Evolutionary conservation across 345 rosid genomes (phyloP).

Genomic region (Aethionema arabicum): DNA sequence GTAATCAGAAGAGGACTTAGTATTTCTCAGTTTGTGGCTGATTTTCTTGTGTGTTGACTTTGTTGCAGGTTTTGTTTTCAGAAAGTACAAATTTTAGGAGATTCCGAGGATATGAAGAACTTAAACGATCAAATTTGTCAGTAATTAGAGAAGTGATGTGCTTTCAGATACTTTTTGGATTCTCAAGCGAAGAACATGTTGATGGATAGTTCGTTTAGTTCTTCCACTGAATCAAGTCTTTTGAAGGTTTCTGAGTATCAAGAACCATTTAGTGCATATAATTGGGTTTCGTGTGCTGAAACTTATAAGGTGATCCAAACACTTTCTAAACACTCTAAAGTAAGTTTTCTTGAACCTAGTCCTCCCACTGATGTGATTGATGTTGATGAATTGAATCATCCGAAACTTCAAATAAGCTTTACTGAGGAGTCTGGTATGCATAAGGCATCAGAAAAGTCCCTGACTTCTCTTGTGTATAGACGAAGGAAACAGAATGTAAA

Average conservation of each 20-base stretch:
- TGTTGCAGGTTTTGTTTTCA: conserved; percentile 26
- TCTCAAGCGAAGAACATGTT: conserved; percentile 40
- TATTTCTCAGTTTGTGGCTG: conserved; percentile 6
- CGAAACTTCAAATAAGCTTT: conserved; percentile 38
- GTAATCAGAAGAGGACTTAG: conserved; percentile 10
- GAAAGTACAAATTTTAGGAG: conserved; percentile 19
- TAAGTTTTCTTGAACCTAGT: conserved; percentile 41
- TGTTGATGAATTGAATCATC: conserved; percentile 38
- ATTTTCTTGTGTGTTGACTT: conserved; percentile 28
- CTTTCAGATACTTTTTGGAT: conserved; percentile 31
- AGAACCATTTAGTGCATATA: conserved; percentile 37
- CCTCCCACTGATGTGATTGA: conserved; percentile 36
- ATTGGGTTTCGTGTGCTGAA: conserved; percentile 41
- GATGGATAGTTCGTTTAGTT: conserved; percentile 41
- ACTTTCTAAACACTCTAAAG: conserved; percentile 39
- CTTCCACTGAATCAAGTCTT: conserved; percentile 42
- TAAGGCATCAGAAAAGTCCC: conserved; percentile 42
- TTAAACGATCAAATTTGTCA: conserved; percentile 16
- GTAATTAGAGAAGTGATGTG: conserved; percentile 35
- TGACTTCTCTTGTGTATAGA: conserved; percentile 50
- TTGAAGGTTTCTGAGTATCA: conserved; percentile 41
- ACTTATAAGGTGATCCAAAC: conserved; percentile 56
- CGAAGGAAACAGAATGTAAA: conserved; percentile 52
- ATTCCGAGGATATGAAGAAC: conserved; percentile 14
- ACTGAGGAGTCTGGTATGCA: conserved; percentile 41